These are phyloP conservation scores for Adiantum capillusveneris DNA, from an alignment of 75 land plant species.

Conservation along the genomic window DNA sequence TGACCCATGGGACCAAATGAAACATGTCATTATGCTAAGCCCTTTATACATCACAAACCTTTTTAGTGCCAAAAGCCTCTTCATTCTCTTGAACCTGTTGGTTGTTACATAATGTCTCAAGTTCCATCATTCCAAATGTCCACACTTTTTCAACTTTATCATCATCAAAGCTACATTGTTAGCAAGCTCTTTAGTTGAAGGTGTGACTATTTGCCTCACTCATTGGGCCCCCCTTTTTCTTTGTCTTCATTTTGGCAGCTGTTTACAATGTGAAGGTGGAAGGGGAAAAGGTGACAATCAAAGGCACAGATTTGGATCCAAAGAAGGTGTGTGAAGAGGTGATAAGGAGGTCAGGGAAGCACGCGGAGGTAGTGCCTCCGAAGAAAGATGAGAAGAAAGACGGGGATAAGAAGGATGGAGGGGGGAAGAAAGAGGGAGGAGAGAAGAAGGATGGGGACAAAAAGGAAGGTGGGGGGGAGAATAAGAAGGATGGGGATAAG, in stretches of 20 bases:
- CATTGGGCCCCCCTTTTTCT: not conserved
- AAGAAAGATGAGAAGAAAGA: constrained; percentile 6
- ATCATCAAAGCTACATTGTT: too few relatives aligned
- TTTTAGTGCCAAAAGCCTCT: too few relatives aligned
- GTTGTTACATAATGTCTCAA: too few relatives aligned
- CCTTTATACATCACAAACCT: too few relatives aligned
- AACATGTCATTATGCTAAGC: too few relatives aligned
- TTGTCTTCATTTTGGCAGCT: constrained; percentile 33
- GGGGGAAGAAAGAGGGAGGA: not conserved
- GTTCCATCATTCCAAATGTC: too few relatives aligned
- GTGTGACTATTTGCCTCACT: not conserved
- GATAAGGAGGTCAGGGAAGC: constrained; percentile 48
- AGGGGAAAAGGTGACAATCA: constrained; percentile 47
- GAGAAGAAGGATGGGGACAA: constrained; percentile 3
- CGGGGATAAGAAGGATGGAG: constrained; percentile 3
- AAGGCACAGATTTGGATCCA: constrained; percentile 47
- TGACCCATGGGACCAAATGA: too few relatives aligned
- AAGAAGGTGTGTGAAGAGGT: constrained; percentile 48
- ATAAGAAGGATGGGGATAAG: constrained; percentile 12
- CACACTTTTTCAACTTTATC: too few relatives aligned
- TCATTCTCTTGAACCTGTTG: too few relatives aligned
- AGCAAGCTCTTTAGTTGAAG: too few relatives aligned
- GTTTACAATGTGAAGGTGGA: constrained; percentile 47
- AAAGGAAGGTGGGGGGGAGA: not conserved
- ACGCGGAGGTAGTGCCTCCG: constrained; percentile 39